Conservation (phyloP, 768 basidiomycete species). For the Mrakia hoshinonis region DNA sequence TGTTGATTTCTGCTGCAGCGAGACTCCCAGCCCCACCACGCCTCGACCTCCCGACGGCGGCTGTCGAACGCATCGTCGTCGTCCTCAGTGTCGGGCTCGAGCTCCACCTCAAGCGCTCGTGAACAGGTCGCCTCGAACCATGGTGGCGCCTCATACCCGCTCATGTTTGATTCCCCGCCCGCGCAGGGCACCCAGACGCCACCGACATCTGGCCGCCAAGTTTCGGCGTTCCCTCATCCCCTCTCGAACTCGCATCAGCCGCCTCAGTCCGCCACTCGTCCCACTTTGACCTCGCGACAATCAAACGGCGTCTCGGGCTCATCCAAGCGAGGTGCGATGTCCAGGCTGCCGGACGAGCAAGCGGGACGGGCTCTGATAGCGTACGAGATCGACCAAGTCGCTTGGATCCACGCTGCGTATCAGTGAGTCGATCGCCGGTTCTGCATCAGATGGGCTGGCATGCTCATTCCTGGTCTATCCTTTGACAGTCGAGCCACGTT, state of each 20-base stretch:
- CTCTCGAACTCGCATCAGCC: too few relatives aligned
- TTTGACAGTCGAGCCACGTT: not conserved
- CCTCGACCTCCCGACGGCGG: not conserved
- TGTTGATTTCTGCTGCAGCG: not conserved
- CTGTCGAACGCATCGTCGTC: not conserved
- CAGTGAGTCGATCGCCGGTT: not conserved
- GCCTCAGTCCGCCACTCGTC: not conserved
- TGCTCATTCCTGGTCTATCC: not conserved
- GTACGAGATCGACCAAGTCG: conserved; percentile 23
- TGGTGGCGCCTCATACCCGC: not conserved
- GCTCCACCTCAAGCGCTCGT: not conserved
- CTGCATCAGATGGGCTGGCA: not conserved
- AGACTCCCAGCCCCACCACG: not conserved
- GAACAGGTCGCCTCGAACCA: not conserved
- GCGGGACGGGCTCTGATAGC: conserved; percentile 16
- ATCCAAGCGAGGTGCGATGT: not conserved
- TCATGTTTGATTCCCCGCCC: not conserved
- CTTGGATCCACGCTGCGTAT: conserved; percentile 21
- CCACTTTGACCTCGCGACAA: not conserved
- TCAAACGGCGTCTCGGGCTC: not conserved
- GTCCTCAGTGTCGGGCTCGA: not conserved
- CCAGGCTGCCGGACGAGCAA: conserved; percentile 6
- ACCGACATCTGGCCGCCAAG: too few relatives aligned
- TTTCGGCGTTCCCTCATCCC: too few relatives aligned
- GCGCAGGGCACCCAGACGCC: too few relatives aligned